Base-by-base conservation (phyloP, 768 basidiomycete genomes). In the Lyophyllum shimeji region DNA sequence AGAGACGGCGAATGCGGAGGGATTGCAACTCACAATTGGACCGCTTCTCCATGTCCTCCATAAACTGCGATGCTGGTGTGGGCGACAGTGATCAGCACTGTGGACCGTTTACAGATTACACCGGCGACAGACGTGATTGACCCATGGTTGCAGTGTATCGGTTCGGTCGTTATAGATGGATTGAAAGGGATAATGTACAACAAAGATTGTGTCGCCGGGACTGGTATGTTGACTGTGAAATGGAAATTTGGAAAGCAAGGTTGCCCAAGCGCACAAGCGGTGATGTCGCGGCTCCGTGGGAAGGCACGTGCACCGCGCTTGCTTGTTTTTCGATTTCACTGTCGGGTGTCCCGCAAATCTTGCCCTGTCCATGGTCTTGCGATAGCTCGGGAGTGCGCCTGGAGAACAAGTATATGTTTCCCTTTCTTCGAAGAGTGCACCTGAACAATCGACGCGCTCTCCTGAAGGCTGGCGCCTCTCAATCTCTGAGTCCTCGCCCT, bases 31-130 rank as follows among this genome's bases (percentile, higher is more conserved):
- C 65, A 99, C 97, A 99, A 73, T 99, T 99, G 69, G 97, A 95
- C 67, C 86, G 87, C 82, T 83, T 89, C 78, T 95, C 89, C 90
- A 98, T 94, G 75, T 98, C 94, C 80, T 93, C 90, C 87, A 98
- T 93, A 63, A 98, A 95, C 74, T 95, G 92, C 51, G 94, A 96
- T 62, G 82, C 92, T 93, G 65, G 59, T 45, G 46, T 34, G 49
- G 52, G 50, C 59, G 51, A 59, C 20, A 18, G 20, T 24, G 34
- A 46, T 62, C 53, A 60, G 54, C 33, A 44, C 21, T 13, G 24
- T 25, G 43, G 24, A 46, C 21, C 27, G n/a, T 25, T n/a, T 21
- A 25, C 11, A 27, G 29, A 52, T 39, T 21, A 42, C 40, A 39
- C 7, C 59, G 45, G 24, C 15, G 39, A 80, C 87, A 59, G 69